These are phyloP conservation scores for Telopea speciosissima DNA, from an alignment of 177 flowering plant genomes.

Conservation along the genomic window DNA sequence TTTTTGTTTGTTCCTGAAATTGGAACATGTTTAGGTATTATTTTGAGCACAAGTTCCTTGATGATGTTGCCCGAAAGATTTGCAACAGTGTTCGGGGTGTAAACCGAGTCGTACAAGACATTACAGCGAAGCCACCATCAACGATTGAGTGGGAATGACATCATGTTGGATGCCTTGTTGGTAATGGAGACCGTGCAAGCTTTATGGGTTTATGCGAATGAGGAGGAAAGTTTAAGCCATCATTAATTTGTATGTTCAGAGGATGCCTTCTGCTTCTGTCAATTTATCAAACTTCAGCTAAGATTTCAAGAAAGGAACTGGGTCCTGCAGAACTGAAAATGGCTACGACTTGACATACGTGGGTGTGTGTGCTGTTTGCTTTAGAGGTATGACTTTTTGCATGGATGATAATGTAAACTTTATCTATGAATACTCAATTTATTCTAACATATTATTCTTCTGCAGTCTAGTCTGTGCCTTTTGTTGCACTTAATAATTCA, in stretches of 20 bases:
- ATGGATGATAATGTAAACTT: not conserved
- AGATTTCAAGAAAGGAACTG: not conserved
- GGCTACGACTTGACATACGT: not conserved
- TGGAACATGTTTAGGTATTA: slow-evolving; percentile 44
- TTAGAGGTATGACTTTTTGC: slow-evolving; percentile 14
- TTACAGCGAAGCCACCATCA: slow-evolving; percentile 96
- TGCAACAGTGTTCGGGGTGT: slow-evolving; percentile 88
- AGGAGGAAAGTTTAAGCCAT: not conserved
- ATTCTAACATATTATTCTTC: too few relatives aligned
- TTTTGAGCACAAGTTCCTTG: slow-evolving; percentile 84
- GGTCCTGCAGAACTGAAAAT: not conserved
- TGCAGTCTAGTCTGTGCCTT: too few relatives aligned
- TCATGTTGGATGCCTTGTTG: too few relatives aligned
- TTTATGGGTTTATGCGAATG: slow-evolving; percentile 1
- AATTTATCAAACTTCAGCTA: not conserved
- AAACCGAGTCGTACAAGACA: slow-evolving; percentile 81
- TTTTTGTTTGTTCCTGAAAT: not conserved
- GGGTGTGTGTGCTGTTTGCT: not conserved
- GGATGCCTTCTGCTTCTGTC: slow-evolving; percentile 3
- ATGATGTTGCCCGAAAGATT: slow-evolving; percentile 69
- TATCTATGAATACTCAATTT: too few relatives aligned
- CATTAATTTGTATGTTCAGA: not conserved
- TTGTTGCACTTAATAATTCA: too few relatives aligned
- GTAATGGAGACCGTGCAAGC: too few relatives aligned
- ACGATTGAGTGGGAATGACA: slow-evolving; percentile 91